Base-by-base conservation (phyloP, 306 rosid genomes). In the Pyrus communis region DNA sequence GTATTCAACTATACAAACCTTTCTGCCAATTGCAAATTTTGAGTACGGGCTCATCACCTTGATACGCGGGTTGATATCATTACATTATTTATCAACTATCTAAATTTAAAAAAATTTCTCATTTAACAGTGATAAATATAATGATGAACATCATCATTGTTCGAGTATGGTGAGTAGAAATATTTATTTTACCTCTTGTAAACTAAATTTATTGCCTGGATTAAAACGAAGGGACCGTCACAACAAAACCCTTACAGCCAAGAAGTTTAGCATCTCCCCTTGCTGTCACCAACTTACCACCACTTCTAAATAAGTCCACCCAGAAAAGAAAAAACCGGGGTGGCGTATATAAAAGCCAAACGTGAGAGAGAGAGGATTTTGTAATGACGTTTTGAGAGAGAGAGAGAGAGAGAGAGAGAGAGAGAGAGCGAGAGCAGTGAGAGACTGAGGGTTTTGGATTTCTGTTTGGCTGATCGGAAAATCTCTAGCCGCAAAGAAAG, bases 381-480 rank as follows among this genome's bases (percentile, higher is more conserved):
- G 75, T 17, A 23, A 18, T 51, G 43, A 22, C 55, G 14, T 55
- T 57, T 38, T 4, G 54, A 52, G 10, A 63, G 31, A 4, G 33
- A 30, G 30, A 28, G 30, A 28, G 30, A 28, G 30, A 28, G 30
- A 28, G 3, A 28, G 30, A 28, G 18, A 73, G 62, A 25, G 60
- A 23, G 75, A 38, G 15, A 51, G 62, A 25, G 60, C 13, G 75
- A 38, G 11, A 51, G 58, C 21, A n/a, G 28, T 13, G 73, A 40
- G n/a, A 45, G 66, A 60, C 21, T 65, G 46, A 70, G 80, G 75
- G 71, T 54, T 83, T 83, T 65, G 60, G 79, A 63, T 75, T 54
- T 57, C 27, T 75, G 84, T 71, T 82, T 82, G 85, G 79, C 77
- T 74, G 78, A 73, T 80, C 79, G 79, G 82, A 69, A 79, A 79